These are phyloP conservation scores for Nicotiana tabacum DNA, from an alignment of 257 asterid species.

Conservation along the genomic window DNA sequence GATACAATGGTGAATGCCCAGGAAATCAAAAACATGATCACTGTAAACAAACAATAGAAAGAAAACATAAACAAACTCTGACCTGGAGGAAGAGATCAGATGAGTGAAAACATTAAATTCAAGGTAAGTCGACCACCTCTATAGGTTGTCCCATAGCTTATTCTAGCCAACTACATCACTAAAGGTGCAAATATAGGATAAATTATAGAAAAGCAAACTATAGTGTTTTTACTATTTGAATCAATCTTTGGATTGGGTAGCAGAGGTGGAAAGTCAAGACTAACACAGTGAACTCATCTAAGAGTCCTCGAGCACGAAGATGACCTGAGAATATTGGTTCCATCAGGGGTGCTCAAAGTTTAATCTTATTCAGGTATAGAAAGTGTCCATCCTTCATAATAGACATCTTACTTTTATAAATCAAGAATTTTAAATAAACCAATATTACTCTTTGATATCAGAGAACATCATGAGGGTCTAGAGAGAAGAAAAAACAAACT, in stretches of 20 bases:
- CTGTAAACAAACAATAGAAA: constrained; percentile 42
- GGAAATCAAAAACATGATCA: constrained; percentile 93
- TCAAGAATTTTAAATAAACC: too few relatives aligned
- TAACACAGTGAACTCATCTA: too few relatives aligned
- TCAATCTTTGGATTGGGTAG: background rate
- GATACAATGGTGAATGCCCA: constrained; percentile 95
- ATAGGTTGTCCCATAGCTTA: background rate
- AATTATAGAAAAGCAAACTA: background rate
- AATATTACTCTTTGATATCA: too few relatives aligned
- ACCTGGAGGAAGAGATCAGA: background rate
- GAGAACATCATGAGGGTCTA: too few relatives aligned
- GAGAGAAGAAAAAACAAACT: too few relatives aligned
- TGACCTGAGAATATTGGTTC: too few relatives aligned
- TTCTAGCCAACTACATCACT: background rate
- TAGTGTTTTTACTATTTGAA: background rate
- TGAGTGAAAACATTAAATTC: background rate
- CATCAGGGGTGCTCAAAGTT: too few relatives aligned
- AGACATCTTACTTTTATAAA: too few relatives aligned
- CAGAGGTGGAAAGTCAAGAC: background rate
- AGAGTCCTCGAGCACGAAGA: too few relatives aligned
- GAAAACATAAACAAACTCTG: background rate
- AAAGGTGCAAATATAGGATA: background rate
- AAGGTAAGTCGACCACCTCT: background rate
- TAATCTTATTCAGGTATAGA: too few relatives aligned
- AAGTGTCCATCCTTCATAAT: too few relatives aligned